Base-by-base conservation (phyloP, 2,329 filamentous ascomycete genomes). In the Claviceps cyperi region DNA sequence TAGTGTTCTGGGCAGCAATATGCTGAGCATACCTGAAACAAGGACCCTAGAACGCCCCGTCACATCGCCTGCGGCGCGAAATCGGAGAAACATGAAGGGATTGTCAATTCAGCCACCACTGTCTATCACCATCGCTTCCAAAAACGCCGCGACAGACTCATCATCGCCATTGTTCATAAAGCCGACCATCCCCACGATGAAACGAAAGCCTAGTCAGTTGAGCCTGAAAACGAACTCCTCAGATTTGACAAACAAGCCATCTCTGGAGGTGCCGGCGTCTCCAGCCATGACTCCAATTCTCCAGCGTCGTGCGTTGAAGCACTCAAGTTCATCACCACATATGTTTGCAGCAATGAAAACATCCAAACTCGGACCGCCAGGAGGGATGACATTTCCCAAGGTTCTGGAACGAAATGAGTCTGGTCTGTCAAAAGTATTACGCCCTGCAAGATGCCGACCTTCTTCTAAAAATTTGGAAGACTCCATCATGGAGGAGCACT, bases 61-160 rank as follows among this genome's bases (percentile, higher is more conserved):
- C 76, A 83, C 80, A 19, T 83, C 80, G 21, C 81, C 83, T 7
- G 80, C 80, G 3, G 82, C 82, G 1, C 76, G 84, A 58, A 83
- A 84, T 59, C 75, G 78, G n/a, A 81, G 85, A 51, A 92, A 92
- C 61, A 83, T 89, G 68, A 92, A 92, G 67, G 86, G 86, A 39
- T 73, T 92, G 4, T 89, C 84, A 1, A 85, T 92, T 44, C 85
- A 90, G 59, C 80, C 75, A 49, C 83, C 71, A 0, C 71, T 75
- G 46, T 66, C 66, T 11, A 61, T 66, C 46, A 67, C 68, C 38
- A 66, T 72, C 8, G 68, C 74, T 59, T 63, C 75, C 56, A 66
- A 72, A 9, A 68, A 71, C 1, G 66, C 78, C 49, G 69, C 75
- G 11, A 80, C 81, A 0, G 84, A 86, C 40, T 83, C 86, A 6